phyloP scores from a whole-genome alignment of 768 basidiomycete genomes.

The Termitomyces sp. region DNA sequence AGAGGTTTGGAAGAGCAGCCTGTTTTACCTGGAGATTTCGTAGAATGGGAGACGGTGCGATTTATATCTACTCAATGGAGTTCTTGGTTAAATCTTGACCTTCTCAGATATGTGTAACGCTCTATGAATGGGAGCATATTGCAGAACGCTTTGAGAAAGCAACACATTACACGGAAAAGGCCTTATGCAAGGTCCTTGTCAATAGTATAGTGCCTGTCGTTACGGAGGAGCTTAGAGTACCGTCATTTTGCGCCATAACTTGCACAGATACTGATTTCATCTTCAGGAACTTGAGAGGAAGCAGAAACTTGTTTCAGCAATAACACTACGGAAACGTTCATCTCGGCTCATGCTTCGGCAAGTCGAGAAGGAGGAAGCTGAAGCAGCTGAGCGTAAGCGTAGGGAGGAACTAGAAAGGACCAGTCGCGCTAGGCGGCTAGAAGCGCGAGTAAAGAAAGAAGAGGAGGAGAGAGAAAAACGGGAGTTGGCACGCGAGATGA shows the following conservation, averaged over 20 bases:
- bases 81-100: not conserved
- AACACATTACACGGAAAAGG: slow-evolving; percentile 75
- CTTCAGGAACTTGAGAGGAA: slow-evolving; percentile 57
- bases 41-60: slow-evolving; percentile 90
- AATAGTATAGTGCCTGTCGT: slow-evolving; percentile 69
- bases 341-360: slow-evolving; percentile 83
- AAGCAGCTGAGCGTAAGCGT: slow-evolving; percentile 49
- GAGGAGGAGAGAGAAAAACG: slow-evolving; percentile 46
- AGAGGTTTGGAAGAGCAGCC: slow-evolving; percentile 16
- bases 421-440: slow-evolving; percentile 54
- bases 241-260: not conserved
- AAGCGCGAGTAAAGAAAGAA: slow-evolving; percentile 51
- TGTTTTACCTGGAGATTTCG: slow-evolving; percentile 44
- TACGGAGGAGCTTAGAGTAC: slow-evolving; percentile 58
- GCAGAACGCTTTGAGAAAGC: slow-evolving; percentile 70
- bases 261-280: slow-evolving; percentile 1
- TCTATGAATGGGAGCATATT: slow-evolving; percentile 82
- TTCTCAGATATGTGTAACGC: slow-evolving; percentile 70
- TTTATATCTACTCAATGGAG: not conserved
- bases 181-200: slow-evolving; percentile 61
- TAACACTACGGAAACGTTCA: slow-evolving; percentile 85
- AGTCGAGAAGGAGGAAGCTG: slow-evolving; percentile 69
- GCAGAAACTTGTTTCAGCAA: slow-evolving; percentile 62
- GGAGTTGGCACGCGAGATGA: slow-evolving; percentile 56
- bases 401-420: slow-evolving; percentile 66